These are phyloP conservation scores for Hypomyces perniciosus DNA, from an alignment of 2,329 filamentous ascomycete species.

Conservation along the genomic window DNA sequence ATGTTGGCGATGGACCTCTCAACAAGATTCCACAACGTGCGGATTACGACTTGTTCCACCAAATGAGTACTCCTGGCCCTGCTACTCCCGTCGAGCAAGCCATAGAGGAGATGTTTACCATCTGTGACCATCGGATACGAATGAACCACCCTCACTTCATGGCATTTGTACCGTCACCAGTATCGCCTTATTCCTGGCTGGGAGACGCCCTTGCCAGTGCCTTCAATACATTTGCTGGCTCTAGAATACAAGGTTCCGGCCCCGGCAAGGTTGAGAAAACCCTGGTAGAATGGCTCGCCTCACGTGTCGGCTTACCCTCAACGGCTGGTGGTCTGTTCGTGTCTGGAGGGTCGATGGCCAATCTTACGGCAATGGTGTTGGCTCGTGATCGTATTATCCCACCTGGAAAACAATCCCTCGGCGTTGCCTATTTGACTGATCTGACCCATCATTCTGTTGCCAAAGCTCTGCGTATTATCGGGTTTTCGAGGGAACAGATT, in stretches of 20 bases:
- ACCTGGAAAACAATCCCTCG: constrained; percentile 5
- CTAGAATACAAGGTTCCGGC: constrained; percentile 18
- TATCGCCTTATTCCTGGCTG: constrained; percentile 19
- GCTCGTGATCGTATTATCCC: constrained; percentile 16
- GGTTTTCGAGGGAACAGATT: constrained; percentile 12
- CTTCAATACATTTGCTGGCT: constrained; percentile 18
- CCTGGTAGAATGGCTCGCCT: constrained; percentile 19
- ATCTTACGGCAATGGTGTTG: constrained; percentile 19
- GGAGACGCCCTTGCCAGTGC: constrained; percentile 17
- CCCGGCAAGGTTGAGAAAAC: constrained; percentile 20
- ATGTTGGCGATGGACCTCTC: background rate
- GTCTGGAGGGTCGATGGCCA: constrained; percentile 23
- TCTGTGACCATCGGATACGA: constrained; percentile 10
- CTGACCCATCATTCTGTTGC: constrained; percentile 17
- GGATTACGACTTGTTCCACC: background rate
- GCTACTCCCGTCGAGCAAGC: background rate
- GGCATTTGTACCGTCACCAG: constrained; percentile 20
- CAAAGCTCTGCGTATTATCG: constrained; percentile 12
- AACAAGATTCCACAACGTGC: background rate
- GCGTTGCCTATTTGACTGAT: constrained; percentile 16
- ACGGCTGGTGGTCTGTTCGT: constrained; percentile 20
- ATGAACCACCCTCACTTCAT: constrained; percentile 16
- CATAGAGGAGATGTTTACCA: constrained; percentile 5
- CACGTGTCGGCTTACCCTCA: constrained; percentile 12
- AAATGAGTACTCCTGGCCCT: background rate